Conservation (phyloP, 169 alveolate species). For the Eimeria necatrix region DNA sequence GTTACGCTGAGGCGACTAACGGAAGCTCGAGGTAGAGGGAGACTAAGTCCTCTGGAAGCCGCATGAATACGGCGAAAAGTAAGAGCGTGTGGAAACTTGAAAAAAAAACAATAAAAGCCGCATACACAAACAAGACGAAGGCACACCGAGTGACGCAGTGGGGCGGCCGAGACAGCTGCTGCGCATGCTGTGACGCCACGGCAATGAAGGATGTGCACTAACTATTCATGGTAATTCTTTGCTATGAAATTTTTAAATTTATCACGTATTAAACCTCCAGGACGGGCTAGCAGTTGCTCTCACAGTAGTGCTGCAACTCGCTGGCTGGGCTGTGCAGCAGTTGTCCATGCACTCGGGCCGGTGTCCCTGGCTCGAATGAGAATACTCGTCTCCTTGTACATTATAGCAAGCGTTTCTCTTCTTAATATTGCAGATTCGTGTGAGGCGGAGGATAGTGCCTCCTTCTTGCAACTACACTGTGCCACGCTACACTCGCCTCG, state of each 20-base stretch:
- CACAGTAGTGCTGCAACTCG: neutral
- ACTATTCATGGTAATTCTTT: neutral
- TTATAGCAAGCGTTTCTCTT: too few species aligned
- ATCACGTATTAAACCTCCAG: neutral
- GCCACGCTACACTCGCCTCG: too few species aligned
- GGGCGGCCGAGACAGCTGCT: constrained; percentile 29
- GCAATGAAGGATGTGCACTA: neutral
- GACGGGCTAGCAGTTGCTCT: neutral
- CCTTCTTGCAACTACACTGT: too few species aligned
- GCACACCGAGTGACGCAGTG: neutral
- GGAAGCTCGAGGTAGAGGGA: too few species aligned
- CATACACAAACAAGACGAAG: neutral
- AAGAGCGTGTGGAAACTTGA: neutral
- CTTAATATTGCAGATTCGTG: too few species aligned
- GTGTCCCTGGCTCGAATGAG: neutral
- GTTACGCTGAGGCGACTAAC: neutral
- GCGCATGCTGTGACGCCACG: neutral
- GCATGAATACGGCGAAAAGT: neutral
- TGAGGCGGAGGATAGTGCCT: too few species aligned
- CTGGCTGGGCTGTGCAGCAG: neutral
- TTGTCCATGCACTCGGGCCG: constrained; percentile 10
- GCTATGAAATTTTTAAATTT: neutral
- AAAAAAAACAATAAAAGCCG: neutral
- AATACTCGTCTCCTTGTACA: too few species aligned
- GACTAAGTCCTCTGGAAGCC: neutral